These are phyloP conservation scores for Auricularia heimuer DNA, from an alignment of 768 basidiomycete genomes.

Conservation along the genomic window DNA sequence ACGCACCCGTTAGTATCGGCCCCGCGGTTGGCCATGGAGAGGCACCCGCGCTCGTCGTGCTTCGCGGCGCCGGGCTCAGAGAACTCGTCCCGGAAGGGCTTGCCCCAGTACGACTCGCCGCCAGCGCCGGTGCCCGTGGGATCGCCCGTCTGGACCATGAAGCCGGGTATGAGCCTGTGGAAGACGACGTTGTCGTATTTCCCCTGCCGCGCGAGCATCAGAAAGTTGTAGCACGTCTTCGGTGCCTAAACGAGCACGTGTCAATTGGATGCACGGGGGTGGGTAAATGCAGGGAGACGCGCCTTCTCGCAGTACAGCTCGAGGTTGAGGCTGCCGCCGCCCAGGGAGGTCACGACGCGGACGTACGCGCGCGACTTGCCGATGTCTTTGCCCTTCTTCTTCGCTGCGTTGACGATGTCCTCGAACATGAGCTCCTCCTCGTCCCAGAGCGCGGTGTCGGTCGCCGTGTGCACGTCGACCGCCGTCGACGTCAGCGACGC, in stretches of 20 bases:
- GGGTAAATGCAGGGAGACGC: conserved; percentile 6
- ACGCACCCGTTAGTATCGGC: conserved; percentile 69
- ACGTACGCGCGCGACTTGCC: conserved; percentile 90
- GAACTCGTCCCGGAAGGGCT: conserved; percentile 91
- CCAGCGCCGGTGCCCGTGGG: conserved; percentile 93
- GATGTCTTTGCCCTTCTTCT: conserved; percentile 91
- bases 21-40: conserved; percentile 97
- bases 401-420: conserved; percentile 67
- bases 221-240: conserved; percentile 96
- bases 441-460: conserved; percentile 86
- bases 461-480: conserved; percentile 61
- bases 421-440: conserved; percentile 99
- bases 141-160: conserved; percentile 99
- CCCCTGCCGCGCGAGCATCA: conserved; percentile 83
- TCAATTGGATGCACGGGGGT: background rate
- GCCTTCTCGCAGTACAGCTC: conserved; percentile 88
- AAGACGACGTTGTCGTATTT: conserved; percentile 88
- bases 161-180: conserved; percentile 87
- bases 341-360: conserved; percentile 87
- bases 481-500: conserved; percentile 93
- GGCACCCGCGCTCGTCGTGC: conserved; percentile 71
- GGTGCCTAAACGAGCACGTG: conserved; percentile 52
- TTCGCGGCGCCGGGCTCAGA: conserved; percentile 81
- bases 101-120: conserved; percentile 90
- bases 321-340: conserved; percentile 72